Conservation (phyloP, 768 basidiomycete genomes). For the Scleroderma citrinum region DNA sequence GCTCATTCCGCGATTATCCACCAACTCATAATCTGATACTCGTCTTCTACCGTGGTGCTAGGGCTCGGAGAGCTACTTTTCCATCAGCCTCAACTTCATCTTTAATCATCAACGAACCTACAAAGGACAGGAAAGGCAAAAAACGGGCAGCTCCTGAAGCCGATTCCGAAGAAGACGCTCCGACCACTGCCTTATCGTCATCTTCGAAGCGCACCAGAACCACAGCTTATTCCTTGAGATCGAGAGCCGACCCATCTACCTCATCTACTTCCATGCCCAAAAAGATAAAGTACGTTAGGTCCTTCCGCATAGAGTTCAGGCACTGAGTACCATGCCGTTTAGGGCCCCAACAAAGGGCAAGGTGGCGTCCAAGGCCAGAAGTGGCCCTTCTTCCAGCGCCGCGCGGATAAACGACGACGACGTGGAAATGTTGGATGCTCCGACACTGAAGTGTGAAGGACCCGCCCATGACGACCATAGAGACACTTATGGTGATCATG, state of each 20-base stretch:
- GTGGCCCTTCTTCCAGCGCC: slow-evolving; percentile 52
- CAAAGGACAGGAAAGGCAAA: slow-evolving; percentile 81
- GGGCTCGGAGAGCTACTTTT: slow-evolving; percentile 56
- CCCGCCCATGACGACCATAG: slow-evolving; percentile 43
- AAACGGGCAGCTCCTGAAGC: slow-evolving; percentile 80
- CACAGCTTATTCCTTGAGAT: slow-evolving; percentile 63
- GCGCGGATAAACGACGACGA: slow-evolving; percentile 67
- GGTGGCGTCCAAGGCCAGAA: slow-evolving; percentile 50
- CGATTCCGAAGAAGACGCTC: slow-evolving; percentile 60
- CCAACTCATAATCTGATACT: slow-evolving; percentile 14
- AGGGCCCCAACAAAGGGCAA: slow-evolving; percentile 58
- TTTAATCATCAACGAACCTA: slow-evolving; percentile 71
- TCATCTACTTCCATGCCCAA: slow-evolving; percentile 60
- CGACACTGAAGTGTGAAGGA: slow-evolving; percentile 41
- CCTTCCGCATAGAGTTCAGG: slow-evolving; percentile 5
- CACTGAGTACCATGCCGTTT: slow-evolving; percentile 7
- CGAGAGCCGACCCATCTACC: slow-evolving; percentile 39
- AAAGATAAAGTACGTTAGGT: slow-evolving; percentile 53
- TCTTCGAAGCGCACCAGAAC: slow-evolving; percentile 61
- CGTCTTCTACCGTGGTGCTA: slow-evolving; percentile 33
- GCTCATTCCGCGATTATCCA: slow-evolving; percentile 25
- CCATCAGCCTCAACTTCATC: slow-evolving; percentile 33
- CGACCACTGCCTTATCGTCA: slow-evolving; percentile 36
- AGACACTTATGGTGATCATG: slow-evolving; percentile 37
- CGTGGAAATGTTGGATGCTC: slow-evolving; percentile 69